Evolutionary conservation across 2,329 filamentous ascomycete species (phyloP), one percentile per base, ranked within the genome.

Genomic region (Diaporthe humulicola): DNA sequence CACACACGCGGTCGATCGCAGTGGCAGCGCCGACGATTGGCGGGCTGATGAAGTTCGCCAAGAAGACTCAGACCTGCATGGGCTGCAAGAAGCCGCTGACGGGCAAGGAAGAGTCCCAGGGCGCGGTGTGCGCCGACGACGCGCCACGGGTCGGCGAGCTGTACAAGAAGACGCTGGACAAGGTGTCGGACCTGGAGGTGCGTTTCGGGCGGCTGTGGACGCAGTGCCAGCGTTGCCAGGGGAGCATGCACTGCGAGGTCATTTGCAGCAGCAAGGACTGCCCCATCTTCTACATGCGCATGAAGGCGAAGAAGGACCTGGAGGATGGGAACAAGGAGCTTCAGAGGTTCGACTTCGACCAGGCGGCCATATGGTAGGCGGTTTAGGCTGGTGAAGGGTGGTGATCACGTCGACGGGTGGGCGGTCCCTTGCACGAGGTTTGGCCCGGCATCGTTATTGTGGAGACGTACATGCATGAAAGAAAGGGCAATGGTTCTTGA

Each of bases 251-350:
- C 86, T 97, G 95, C 83, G 97, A 99, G 84, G 97, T 99, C 72
- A 98, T 99, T 79, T 99, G 97, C 87, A 96, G 93, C 77, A 96
- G 93, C 83, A 94, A 95, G 83, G 97, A 99, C 87, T 99, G 97
- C 82, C 97, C 97, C 1, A 99, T 99, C 81, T 99, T 99, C 85
- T 99, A 99, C 84, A 99, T 99, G 97, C 92, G 97, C 6, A 99
- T 99, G 97, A 99, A 99, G 89, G 96, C 96, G 42, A 98, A 98
- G 90, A 99, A 99, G 88, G 97, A 99, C 83, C 92, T 98, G 52
- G 96, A 98, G 84, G 97, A 99, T 86, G 93, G 93, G 2, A 95
- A 96, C 74, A 97, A 95, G 86, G 97, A 99, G 84, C 84, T 99
- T 80, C 90, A 90, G 79, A 88, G 97, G 79, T 99, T 99, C 85